Percentiles rank a stretch among this genome's conserved stretches.
phyloP scores from a whole-genome alignment of 2,329 filamentous ascomycete genomes.

The Aspergillus persii region DNA sequence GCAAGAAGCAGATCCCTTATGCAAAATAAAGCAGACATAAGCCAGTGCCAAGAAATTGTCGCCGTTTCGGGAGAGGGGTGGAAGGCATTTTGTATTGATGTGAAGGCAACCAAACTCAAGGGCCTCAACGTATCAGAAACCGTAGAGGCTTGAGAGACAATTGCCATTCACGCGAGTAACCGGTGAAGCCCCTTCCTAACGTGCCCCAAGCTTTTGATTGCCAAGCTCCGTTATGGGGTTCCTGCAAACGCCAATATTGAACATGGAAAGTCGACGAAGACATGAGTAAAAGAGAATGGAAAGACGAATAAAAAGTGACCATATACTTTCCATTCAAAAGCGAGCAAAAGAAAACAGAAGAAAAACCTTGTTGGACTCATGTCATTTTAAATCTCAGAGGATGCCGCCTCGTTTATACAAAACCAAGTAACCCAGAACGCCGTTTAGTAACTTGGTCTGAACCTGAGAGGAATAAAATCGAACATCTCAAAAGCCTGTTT shows the following conservation, averaged over 20 bases:
- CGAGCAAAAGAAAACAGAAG: slow-evolving; percentile 3
- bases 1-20: slow-evolving; percentile 6
- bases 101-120: slow-evolving; percentile 4
- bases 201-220: slow-evolving; percentile 16
- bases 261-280: slow-evolving; percentile 13
- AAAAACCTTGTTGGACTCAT: slow-evolving; percentile 15
- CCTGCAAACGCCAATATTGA: slow-evolving; percentile 25
- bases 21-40: slow-evolving; percentile 1
- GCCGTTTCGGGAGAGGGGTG: slow-evolving; percentile 1
- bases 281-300: slow-evolving; percentile 3
- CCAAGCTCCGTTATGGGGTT: slow-evolving; percentile 18
- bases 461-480: slow-evolving; percentile 1
- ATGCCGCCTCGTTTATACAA: slow-evolving; percentile 22
- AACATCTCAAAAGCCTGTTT: slow-evolving; percentile 7
- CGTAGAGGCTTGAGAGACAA: slow-evolving; percentile 10
- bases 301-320: slow-evolving; percentile 10
- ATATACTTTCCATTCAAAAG: slow-evolving; percentile 21
- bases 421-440: slow-evolving; percentile 6
- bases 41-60: background rate
- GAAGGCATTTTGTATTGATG: background rate
- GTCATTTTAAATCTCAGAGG: slow-evolving; percentile 14
- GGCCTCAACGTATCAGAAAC: slow-evolving; percentile 10
- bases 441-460: slow-evolving; percentile 5
- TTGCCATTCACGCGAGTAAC: slow-evolving; percentile 18
- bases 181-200: slow-evolving; percentile 13